Evolutionary conservation across 495 filamentous ascomycete genomes (phyloP), one percentile per base, ranked within the genome.

Genomic region (Penicillium herquei): DNA sequence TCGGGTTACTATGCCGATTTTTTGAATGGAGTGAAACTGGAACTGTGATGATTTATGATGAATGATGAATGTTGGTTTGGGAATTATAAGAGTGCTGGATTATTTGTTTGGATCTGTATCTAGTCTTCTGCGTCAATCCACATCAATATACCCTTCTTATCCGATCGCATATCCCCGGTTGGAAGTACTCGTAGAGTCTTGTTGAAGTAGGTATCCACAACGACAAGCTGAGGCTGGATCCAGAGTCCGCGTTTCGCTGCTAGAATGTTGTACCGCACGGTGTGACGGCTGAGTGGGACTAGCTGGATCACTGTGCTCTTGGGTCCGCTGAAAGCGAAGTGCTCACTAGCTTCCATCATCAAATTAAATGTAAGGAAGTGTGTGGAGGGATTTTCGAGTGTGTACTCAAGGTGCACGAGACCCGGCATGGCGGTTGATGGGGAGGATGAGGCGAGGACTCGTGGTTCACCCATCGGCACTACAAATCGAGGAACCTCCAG

Each of bases 361-460:
- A 96, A 66, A 17, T 86, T 89, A 70, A 99, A 98, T 0, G 91
- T 95, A 16, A 99, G 81, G 69, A 94, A 92, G 64, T 98, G 93
- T 64, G 84, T 87, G 3, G 95, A 96, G 4, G 94, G 89, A 66
- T 99, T 99, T 67, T 99, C 94, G 56, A 98, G 81, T 7, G 84
- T 88, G 59, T 96, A 89, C 30, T 79, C 71, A 16, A 88, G 64
- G 39, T 80, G 77, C 4, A 84, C 71, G 35, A 81, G 55, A 3
- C 69, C 71, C 0, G 78, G 59, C 18, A 78, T 57, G n/a, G 52
- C 58, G n/a, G 42, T 56, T 11, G 66, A 81, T 48, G 83, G 71
- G 0, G 73, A 73, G 8, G 84, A 76, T 0, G 83, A 80, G 9
- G 88, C 90, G 0, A 98, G 81, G 6, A 96, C 91, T 46, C 94